Evolutionary conservation across 2,329 filamentous ascomycete species (phyloP), one percentile per base, ranked within the genome.

Genomic region (Diaporthe humulicola): DNA sequence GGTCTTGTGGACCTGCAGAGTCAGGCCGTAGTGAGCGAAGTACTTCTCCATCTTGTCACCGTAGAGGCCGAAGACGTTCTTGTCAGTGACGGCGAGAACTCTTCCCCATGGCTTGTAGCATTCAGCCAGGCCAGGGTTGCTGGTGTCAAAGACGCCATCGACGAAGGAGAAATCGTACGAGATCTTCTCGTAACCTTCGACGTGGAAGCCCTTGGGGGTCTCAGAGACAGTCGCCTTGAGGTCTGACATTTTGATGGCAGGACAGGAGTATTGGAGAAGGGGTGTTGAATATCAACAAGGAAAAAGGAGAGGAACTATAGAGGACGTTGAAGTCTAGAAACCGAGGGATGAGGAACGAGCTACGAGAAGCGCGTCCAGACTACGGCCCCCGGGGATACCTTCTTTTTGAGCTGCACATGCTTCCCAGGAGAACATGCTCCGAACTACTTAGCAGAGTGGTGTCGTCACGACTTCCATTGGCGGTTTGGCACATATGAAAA

Each of bases 161-260:
- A 94, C 88, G 83, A 94, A 94, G 72, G 91, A 90, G 82, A 94
- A 94, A 83, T 93, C 92, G 81, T 94, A 94, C 80, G 93, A 90
- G 80, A 94, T 94, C 87, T 93, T 94, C 86, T 94, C 93, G 79
- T 93, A 93, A 33, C 93, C 93, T 78, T 91, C 90, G 76, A 94
- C 92, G 77, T 93, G 90, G 84, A 94, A 94, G 50, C 92, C 93
- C 75, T 87, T 86, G 78, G 87, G 84, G 76, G 91, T 94, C 84
- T 92, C 89, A 76, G 86, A 83, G 77, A 94, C 92, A 71, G 88
- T 88, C 74, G 92, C 92, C 80, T 90, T 92, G 81, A 93, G 88
- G 81, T 94, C 91, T 81, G 92, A 94, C 92, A 94, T 94, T 77
- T 77, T 86, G 80, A 61, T 45, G 19, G 28, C 28, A 70, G 36